A percentile compares a stretch with the other conserved stretches of the same genome.
Evolutionary conservation across 352 stramenopile genomes (phyloP).

Genomic region (Thraustochytrium sp.): DNA sequence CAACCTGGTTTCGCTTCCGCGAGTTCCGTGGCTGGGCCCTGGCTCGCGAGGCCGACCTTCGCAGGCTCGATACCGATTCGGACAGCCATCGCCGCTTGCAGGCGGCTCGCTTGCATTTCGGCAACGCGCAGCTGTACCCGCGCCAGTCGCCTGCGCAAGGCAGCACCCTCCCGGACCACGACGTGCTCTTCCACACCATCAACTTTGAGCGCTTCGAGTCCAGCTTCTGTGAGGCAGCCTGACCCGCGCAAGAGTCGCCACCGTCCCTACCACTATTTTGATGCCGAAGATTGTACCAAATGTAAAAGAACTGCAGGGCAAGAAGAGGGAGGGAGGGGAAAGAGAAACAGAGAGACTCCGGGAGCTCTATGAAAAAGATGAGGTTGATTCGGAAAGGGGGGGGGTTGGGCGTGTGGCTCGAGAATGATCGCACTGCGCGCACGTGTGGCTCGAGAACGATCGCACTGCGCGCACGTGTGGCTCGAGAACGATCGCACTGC

Average conservation of each 20-base stretch:
- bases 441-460: too few species aligned
- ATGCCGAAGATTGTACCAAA: too few species aligned
- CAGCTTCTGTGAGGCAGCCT: background rate
- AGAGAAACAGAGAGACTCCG: too few species aligned
- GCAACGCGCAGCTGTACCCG: background rate
- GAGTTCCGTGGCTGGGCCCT: conserved; percentile 13
- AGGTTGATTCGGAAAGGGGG: too few species aligned
- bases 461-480: too few species aligned
- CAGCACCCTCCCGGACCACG: background rate
- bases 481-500: too few species aligned
- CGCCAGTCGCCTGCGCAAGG: background rate
- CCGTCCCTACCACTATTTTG: too few species aligned
- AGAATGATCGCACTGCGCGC: too few species aligned
- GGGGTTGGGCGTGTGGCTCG: too few species aligned
- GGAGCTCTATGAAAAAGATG: too few species aligned
- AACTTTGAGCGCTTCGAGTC: background rate
- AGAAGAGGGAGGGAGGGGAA: too few species aligned
- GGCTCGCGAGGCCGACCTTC: background rate
- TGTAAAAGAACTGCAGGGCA: too few species aligned
- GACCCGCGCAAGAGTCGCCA: background rate
- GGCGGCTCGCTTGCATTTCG: background rate
- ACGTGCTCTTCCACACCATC: background rate
- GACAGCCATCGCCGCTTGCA: background rate
- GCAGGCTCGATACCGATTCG: background rate
- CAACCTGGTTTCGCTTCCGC: background rate